phyloP scores from a whole-genome alignment of 495 filamentous ascomycete species.

The Letharia columbiana region DNA sequence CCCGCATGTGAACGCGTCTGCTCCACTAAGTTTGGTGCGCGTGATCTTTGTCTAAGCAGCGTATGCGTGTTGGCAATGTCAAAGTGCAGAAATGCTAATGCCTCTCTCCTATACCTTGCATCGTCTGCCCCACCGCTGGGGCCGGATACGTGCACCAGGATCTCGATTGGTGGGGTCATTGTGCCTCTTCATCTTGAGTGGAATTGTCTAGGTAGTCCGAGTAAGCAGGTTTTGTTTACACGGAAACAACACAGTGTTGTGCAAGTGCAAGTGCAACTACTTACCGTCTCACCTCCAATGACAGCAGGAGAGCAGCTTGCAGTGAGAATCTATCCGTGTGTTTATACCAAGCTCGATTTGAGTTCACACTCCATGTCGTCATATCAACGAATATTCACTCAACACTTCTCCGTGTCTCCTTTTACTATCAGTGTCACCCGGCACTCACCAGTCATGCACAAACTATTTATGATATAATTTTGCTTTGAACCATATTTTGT shows the following conservation, averaged over 20 bases:
- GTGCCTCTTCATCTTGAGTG: slow-evolving; percentile 21
- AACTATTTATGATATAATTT: too few species aligned
- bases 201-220: not conserved
- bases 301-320: not conserved
- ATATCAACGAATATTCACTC: too few species aligned
- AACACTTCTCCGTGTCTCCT: too few species aligned
- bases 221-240: not conserved
- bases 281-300: not conserved
- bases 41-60: slow-evolving; percentile 8
- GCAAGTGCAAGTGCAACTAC: not conserved
- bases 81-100: slow-evolving; percentile 53
- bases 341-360: too few species aligned
- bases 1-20: not conserved
- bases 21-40: not conserved
- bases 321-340: not conserved
- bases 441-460: too few species aligned
- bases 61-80: slow-evolving; percentile 30
- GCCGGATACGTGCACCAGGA: slow-evolving; percentile 61
- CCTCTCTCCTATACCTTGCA: slow-evolving; percentile 51
- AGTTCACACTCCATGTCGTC: too few species aligned
- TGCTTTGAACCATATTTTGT: too few species aligned
- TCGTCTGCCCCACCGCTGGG: slow-evolving; percentile 55
- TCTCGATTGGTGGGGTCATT: slow-evolving; percentile 37
- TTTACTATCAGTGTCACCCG: too few species aligned
- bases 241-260: not conserved